Base-by-base conservation (phyloP, 192 early-diverging fungal genomes). In the Coemansia sp. region DNA sequence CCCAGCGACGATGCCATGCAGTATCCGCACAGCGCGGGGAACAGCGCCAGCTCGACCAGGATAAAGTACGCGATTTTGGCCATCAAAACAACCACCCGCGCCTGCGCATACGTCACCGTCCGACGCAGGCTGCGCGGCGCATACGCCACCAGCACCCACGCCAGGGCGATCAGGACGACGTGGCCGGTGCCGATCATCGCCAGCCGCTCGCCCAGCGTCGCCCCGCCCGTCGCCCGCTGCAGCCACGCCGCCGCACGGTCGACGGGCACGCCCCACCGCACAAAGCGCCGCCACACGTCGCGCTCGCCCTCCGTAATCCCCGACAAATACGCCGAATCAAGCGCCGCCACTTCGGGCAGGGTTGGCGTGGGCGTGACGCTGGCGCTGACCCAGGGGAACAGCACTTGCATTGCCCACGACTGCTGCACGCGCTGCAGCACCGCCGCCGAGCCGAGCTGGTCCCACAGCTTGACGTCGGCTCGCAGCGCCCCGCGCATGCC, bases 21-120 rank as follows among this genome's bases (percentile, higher is more conserved):
- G 47, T 94, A 73, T 8, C 97, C 97, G 70, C 95, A 98, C 49
- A 92, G 85, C 3, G 91, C 79, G 6, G 97, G 97, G 75, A 98
- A 98, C 53, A 90, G 65, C 16, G 90, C 83, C 27, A 99, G 89
- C 82, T 99, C 97, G 44, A 97, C 89, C 3, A 86, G 76, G 31
- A 98, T 87, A 75, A 99, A 97, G 66, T 95, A 91, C 1, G 90
- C 76, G 15, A 99, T 85, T 81, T 91, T 87, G 69, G 74, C 67
- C 83, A 85, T 86, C 11, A 72, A 58, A 43, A 83, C 47, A 3
- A 73, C 39, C 63, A 70, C 68, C 5, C 72, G 73, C 31, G 88
- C 84, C 69, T 64, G 46, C 34, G 43, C 53, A 36, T 78, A 86
- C 38, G 72, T 27, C 13, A 66, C 29, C n/a, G 69, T 66, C 20